Evolutionary conservation across 768 basidiomycete species (phyloP), one percentile per base, ranked within the genome.

Genomic region (Suillus occidentalis): DNA sequence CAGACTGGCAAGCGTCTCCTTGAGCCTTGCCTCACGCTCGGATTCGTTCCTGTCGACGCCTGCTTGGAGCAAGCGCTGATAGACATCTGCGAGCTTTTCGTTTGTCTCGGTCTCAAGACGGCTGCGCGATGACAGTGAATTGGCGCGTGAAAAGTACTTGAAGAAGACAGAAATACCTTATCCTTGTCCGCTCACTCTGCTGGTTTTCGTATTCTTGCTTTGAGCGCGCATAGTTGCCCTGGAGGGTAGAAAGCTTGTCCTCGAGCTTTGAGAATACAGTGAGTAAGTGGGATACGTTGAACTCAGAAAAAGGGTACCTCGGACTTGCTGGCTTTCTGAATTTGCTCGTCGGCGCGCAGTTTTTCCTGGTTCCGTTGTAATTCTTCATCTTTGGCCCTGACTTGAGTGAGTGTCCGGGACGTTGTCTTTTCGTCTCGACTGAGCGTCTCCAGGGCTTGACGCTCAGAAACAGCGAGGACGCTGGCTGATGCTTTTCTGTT

Each of bases 31-130:
- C 71, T 98, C 96, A 28, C 89, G 84, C 72, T 98, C 94, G 0
- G 89, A 89, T 76, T 97, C 94, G 56, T 88, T 87, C 76, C 82
- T 90, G 72, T 98, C 96, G 1, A 93, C 89, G 34, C 94, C 93
- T 1, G 96, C 96, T 73, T 96, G 92, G 14, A 95, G 80, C 4
- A 99, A 84, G 71, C 97, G 90, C 56, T 89, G 84, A 72, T 93
- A 91, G 4, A 93, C 83, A 16, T 87, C 89, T 60, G 88, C 84
- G 7, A 99, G 85, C 73, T 96, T 95, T 77, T 97, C 97, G 73
- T 97, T 96, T 31, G 90, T 85, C 71, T 99, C 96, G 0, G 87
- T 85, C 75, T 97, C 95, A 16, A 94, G 85, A 79, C 94, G 92
- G 55, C 95, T 99, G 68, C 6, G 55, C 34, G 42, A 58, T 49